phyloP scores from a whole-genome alignment of 1,139 yeast genomes.

The Fermentozyma sake region DNA sequence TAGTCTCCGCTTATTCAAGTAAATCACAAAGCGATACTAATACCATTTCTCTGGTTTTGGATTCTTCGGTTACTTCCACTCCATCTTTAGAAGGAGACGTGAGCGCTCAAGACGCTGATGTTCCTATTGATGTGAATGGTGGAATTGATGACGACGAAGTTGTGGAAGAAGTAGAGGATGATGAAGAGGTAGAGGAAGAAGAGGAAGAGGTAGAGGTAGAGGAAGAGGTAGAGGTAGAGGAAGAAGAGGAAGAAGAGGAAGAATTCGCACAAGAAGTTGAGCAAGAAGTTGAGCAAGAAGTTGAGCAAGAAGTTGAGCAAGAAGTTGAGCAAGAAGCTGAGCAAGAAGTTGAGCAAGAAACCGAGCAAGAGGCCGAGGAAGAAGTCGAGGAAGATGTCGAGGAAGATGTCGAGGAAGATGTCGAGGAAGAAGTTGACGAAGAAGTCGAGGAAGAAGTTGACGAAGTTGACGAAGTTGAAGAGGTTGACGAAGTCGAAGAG shows the following conservation, averaged over 20 bases:
- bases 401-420: constrained; percentile 4
- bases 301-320: constrained; percentile 3
- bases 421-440: constrained; percentile 1
- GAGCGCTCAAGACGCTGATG: too few relatives aligned
- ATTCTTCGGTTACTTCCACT: too few relatives aligned
- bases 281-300: constrained; percentile 5
- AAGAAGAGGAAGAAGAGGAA: constrained; percentile 3
- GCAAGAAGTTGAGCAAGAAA: constrained; percentile 2
- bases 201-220: constrained; percentile 3
- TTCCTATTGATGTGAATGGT: constrained; percentile 3
- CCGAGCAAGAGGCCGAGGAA: too few relatives aligned
- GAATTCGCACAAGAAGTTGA: constrained; percentile 3
- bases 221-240: constrained; percentile 3
- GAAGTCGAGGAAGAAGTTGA: constrained; percentile 1
- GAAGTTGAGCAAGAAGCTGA: constrained; percentile 1
- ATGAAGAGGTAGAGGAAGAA: constrained; percentile 2
- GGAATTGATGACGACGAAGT: constrained; percentile 3
- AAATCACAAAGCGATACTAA: too few relatives aligned
- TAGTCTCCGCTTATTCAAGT: constrained; percentile 5
- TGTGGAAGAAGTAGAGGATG: constrained; percentile 4
- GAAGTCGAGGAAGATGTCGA: constrained; percentile 5
- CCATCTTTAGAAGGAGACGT: too few relatives aligned
- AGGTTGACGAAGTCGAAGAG: constrained; percentile 1
- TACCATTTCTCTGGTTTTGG: too few relatives aligned
- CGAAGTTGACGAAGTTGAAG: neutral